Conservation (phyloP, 768 basidiomycete genomes). For the Leccinellum albellum region DNA sequence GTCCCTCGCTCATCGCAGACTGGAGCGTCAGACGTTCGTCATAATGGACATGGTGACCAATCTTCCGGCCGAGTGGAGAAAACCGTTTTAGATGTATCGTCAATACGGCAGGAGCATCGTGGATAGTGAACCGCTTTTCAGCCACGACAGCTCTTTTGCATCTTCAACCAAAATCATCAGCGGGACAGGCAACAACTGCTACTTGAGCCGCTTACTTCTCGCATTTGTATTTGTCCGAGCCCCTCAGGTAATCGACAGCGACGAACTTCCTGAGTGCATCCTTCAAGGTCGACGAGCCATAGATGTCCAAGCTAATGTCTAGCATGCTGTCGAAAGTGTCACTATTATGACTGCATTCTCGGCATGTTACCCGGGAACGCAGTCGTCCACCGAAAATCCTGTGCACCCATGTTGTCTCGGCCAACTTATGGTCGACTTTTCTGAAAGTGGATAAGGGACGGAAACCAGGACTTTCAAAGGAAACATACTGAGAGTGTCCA, state of each 20-base stretch:
- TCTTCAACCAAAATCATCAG: conserved; percentile 38
- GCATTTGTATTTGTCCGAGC: conserved; percentile 96
- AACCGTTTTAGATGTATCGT: conserved; percentile 96
- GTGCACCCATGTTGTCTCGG: conserved; percentile 92
- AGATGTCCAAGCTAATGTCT: conserved; percentile 90
- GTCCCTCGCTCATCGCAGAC: conserved; percentile 79
- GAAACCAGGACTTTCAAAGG: background rate
- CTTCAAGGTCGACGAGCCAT: conserved; percentile 54
- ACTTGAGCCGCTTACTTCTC: conserved; percentile 73
- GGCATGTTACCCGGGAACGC: conserved; percentile 87
- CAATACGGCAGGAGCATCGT: conserved; percentile 82
- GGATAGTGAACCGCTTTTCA: conserved; percentile 84
- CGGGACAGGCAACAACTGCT: background rate
- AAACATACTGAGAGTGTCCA: conserved; percentile 64
- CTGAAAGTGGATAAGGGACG: conserved; percentile 35
- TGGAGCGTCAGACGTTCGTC: conserved; percentile 68
- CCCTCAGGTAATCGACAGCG: conserved; percentile 76
- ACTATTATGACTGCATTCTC: conserved; percentile 76
- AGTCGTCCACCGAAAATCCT: conserved; percentile 90
- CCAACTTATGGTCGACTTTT: conserved; percentile 65
- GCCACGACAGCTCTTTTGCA: conserved; percentile 91
- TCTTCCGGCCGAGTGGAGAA: conserved; percentile 85
- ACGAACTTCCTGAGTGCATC: conserved; percentile 80
- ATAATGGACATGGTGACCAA: conserved; percentile 74
- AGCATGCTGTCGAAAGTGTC: conserved; percentile 96